A percentile compares a stretch with the other conserved stretches of the same genome.
Conservation (phyloP, 2,329 filamentous ascomycete species). For the Amesomyces nigricolor region DNA sequence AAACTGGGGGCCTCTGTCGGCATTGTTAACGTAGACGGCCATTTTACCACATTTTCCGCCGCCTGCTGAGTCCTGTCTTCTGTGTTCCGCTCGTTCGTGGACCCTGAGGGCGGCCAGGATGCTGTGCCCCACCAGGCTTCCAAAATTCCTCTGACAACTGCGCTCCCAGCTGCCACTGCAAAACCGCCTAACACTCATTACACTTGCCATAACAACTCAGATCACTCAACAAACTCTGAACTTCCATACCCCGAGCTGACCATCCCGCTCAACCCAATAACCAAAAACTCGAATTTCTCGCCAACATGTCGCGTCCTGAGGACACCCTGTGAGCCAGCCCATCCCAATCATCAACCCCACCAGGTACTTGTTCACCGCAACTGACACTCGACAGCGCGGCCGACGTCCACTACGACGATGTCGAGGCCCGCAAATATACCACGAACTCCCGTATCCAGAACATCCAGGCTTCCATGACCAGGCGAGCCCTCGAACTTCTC, state of each 20-base stretch:
- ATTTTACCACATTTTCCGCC: too few species aligned
- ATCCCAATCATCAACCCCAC: constrained; percentile 10
- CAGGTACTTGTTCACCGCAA: constrained; percentile 13
- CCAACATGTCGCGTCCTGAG: constrained; percentile 87
- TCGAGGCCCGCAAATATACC: constrained; percentile 94
- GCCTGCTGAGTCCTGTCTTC: not conserved
- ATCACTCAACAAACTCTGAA: too few species aligned
- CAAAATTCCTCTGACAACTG: constrained; percentile 1
- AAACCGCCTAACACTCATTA: not conserved
- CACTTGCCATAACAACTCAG: too few species aligned
- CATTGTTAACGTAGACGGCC: too few species aligned
- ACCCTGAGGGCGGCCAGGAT: too few species aligned
- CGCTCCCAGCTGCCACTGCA: not conserved
- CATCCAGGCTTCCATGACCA: constrained; percentile 92
- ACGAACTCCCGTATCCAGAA: constrained; percentile 92
- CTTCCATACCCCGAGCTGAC: too few species aligned
- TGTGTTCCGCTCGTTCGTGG: not conserved
- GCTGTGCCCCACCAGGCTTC: not conserved
- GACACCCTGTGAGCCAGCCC: constrained; percentile 67
- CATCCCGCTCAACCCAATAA: too few species aligned
- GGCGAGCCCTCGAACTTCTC: constrained; percentile 87
- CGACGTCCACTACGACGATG: constrained; percentile 96
- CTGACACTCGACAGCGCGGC: constrained; percentile 58
- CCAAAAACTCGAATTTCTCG: too few species aligned
- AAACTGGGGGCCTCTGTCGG: too few species aligned